Percentiles rank a stretch among this genome's conserved stretches.
Conservation (phyloP, 345 rosid genomes). For the Gossypium mustelinum region DNA sequence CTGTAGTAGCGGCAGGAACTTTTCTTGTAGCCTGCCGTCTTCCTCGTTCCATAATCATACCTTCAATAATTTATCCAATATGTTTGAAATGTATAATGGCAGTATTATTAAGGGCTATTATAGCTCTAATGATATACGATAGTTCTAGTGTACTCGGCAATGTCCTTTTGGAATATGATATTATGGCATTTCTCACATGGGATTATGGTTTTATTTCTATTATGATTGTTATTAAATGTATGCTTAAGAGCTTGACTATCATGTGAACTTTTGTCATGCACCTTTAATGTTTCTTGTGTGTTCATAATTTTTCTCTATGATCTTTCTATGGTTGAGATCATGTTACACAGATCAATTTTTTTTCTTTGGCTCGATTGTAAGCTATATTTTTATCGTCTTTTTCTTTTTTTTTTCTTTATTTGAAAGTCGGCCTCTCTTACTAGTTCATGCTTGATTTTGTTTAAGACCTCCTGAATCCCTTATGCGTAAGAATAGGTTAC, state of each 20-base stretch:
- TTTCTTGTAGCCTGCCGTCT: background rate
- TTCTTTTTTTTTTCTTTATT: background rate
- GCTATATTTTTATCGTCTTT: background rate
- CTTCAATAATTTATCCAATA: background rate
- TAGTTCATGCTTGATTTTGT: background rate
- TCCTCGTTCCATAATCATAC: background rate
- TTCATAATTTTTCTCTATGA: background rate
- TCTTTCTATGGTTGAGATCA: background rate
- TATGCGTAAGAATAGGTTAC: conserved; percentile 35
- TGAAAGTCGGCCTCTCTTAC: background rate
- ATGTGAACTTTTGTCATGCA: background rate
- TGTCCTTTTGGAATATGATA: background rate
- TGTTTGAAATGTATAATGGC: too few species aligned
- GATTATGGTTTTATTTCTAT: background rate
- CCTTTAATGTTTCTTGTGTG: background rate
- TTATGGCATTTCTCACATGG: background rate
- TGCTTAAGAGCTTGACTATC: background rate
- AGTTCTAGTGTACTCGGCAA: too few species aligned
- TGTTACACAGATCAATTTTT: background rate
- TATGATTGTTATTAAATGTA: background rate
- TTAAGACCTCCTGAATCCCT: background rate
- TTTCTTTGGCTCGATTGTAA: background rate
- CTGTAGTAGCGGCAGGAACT: background rate
- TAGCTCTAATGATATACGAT: too few species aligned
- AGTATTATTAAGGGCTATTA: too few species aligned